Base-by-base conservation (phyloP, 129 eudicot genomes). In the Smallanthus sonchifolius region DNA sequence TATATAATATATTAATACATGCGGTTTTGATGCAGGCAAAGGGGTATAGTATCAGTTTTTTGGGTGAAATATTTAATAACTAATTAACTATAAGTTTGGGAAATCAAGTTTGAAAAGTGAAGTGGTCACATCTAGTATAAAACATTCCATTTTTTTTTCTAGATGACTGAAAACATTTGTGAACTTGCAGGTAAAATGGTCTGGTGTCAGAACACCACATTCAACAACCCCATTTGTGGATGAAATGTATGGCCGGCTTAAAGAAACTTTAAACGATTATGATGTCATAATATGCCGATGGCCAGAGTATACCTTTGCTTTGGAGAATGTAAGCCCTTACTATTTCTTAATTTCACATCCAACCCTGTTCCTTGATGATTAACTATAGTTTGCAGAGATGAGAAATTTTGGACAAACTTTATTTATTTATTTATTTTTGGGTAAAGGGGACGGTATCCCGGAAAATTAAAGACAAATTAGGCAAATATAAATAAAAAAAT, bases 171-270 rank as follows among this genome's bases (percentile, higher is more conserved):
- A 67, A 8, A 32, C n/a, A 32, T 69, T 19, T 37, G 70, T 75
- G 65, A 37, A 40, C 65, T 69, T 67, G 54, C 81, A 91, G 97
- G 91, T 87, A 32, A 91, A 87, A 73, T 91, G 89, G 87, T 84
- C 86, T 28, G 97, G 94, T 67, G 94, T 91, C n/a, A 75, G 87
- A 76, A 87, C 94, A 10, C 97, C 86, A 61, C 84, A 88, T 66
- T 80, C 89, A 7, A 91, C 94, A 28, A 86, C 97, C 44, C 97
- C 94, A 0, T 91, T 91, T 82, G 86, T 91, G 56, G 97, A 91
- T 82, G 97, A 87, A 44, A 91, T 91, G 94, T 91, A 91, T 70
- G 91, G 83, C 2, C 90, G 91, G 64, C 86, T 91, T 68, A 88
- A 78, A 66, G 94, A 86, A 30, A 88, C 88, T 11, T 72, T 91